phyloP scores from a whole-genome alignment of 2,329 filamentous ascomycete genomes.

The Scedosporium aurantiacum region DNA sequence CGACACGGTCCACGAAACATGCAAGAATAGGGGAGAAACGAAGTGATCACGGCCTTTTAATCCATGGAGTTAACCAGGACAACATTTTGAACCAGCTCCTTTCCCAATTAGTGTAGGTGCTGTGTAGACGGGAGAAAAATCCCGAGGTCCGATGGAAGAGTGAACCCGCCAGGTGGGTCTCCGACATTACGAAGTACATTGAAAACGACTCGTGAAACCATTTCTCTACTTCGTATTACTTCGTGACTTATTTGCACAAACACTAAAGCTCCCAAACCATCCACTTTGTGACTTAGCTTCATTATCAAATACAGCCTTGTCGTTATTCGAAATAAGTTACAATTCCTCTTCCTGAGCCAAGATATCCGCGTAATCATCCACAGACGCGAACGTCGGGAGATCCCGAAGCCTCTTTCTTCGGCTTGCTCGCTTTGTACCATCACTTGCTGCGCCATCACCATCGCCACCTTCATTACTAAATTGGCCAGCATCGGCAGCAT shows the following conservation, averaged over 20 bases:
- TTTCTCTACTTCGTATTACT: too few species aligned
- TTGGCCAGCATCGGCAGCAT: constrained; percentile 33
- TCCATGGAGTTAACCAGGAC: too few species aligned
- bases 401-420: constrained; percentile 79
- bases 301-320: neutral
- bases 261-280: too few species aligned
- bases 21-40: too few species aligned
- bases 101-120: too few species aligned
- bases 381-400: constrained; percentile 85
- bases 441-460: constrained; percentile 35
- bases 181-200: too few species aligned
- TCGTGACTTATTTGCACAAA: too few species aligned
- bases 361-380: constrained; percentile 85
- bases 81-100: too few species aligned
- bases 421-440: constrained; percentile 46
- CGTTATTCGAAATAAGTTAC: neutral
- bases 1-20: too few species aligned
- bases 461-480: constrained; percentile 24
- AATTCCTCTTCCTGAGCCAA: constrained; percentile 53
- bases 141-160: neutral
- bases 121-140: neutral
- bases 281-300: neutral
- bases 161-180: neutral
- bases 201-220: too few species aligned
- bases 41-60: too few species aligned